Evolutionary conservation across 306 rosid genomes (phyloP).

Genomic region (Cucurbita moschata): DNA sequence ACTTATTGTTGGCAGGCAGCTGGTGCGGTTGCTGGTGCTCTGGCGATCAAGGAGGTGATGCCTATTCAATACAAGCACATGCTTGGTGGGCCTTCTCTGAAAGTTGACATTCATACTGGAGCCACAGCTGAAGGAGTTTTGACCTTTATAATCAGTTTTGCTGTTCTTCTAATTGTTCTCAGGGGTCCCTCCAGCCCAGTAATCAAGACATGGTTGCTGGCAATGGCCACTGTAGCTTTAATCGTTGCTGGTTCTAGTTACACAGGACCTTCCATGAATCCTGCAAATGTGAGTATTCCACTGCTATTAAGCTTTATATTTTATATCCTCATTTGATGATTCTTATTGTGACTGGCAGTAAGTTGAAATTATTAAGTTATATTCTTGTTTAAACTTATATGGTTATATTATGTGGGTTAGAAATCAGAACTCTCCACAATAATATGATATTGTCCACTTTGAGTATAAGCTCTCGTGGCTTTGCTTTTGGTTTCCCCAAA

Average conservation of each 20-base stretch:
- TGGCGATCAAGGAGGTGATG: constrained; percentile 59
- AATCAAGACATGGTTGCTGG: constrained; percentile 46
- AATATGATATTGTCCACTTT: no score
- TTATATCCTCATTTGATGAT: background rate
- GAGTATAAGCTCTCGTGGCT: no score
- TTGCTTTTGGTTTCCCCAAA: no score
- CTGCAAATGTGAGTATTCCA: constrained; percentile 58
- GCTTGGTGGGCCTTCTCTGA: constrained; percentile 76
- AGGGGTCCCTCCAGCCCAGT: constrained; percentile 55
- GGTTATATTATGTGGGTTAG: background rate
- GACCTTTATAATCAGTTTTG: constrained; percentile 59
- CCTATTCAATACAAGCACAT: constrained; percentile 48
- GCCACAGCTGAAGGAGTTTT: constrained; percentile 66
- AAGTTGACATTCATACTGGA: constrained; percentile 76
- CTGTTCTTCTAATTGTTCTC: constrained; percentile 52
- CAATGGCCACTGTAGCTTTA: constrained; percentile 36
- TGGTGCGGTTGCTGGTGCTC: constrained; percentile 77
- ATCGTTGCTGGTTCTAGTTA: constrained; percentile 48
- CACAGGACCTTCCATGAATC: constrained; percentile 90
- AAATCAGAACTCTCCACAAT: no score
- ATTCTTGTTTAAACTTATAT: background rate
- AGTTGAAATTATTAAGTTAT: background rate
- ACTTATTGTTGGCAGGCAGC: constrained; percentile 32
- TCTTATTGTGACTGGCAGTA: background rate
- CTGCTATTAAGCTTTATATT: background rate